Percentiles rank a stretch among this genome's conserved stretches.
These are phyloP conservation scores for Neurospora intermedia DNA, from an alignment of 495 filamentous ascomycete genomes.

Conservation along the genomic window DNA sequence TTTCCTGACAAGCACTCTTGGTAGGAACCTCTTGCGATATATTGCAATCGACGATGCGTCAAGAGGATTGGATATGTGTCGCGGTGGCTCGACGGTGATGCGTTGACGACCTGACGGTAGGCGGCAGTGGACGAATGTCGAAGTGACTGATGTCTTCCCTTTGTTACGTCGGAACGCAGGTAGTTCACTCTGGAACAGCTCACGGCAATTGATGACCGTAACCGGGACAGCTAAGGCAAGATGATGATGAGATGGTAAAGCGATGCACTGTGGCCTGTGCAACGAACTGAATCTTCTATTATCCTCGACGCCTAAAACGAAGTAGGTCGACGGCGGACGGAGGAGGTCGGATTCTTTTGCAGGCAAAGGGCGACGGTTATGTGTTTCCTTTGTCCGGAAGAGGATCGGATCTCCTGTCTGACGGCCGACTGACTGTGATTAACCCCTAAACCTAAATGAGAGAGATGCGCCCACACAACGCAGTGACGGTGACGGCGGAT, in stretches of 20 bases:
- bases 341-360: slow-evolving; percentile 20
- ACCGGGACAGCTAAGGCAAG: slow-evolving; percentile 13
- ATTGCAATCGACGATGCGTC: slow-evolving; percentile 23
- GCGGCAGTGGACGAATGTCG: not conserved
- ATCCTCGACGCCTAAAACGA: slow-evolving; percentile 19
- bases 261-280: slow-evolving; percentile 27
- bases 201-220: slow-evolving; percentile 18
- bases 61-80: not conserved
- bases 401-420: slow-evolving; percentile 20
- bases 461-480: slow-evolving; percentile 31
- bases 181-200: slow-evolving; percentile 12
- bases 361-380: slow-evolving; percentile 19
- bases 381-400: slow-evolving; percentile 21
- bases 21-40: slow-evolving; percentile 14
- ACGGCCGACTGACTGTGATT: slow-evolving; percentile 16
- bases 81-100: not conserved
- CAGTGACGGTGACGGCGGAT: slow-evolving; percentile 4
- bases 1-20: slow-evolving; percentile 17
- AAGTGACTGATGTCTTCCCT: not conserved
- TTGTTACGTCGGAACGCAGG: not conserved
- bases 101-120: slow-evolving; percentile 5
- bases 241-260: not conserved
- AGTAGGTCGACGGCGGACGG: slow-evolving; percentile 23
- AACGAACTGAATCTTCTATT: slow-evolving; percentile 23
- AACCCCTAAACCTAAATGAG: slow-evolving; percentile 26